Percentiles rank a stretch among this genome's conserved stretches.
These are phyloP conservation scores for Magnaporthiopsis rhizophila DNA, from an alignment of 2,329 filamentous ascomycete genomes.

Conservation along the genomic window DNA sequence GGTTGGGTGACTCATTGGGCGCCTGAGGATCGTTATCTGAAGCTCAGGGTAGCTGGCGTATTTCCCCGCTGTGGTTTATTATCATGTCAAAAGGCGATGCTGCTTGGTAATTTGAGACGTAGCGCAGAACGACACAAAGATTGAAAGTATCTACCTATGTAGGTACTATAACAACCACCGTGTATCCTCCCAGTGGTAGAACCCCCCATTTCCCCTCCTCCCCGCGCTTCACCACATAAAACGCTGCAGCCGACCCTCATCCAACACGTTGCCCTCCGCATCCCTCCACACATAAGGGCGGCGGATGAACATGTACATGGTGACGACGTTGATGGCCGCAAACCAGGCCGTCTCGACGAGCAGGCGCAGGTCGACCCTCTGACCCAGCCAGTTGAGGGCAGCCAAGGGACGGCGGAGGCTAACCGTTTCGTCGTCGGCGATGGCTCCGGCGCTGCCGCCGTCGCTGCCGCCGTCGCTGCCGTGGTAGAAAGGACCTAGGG, in stretches of 20 bases:
- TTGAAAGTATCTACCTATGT: no score
- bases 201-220: neutral
- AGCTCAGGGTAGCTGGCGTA: no score
- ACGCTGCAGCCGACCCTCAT: slow-evolving; percentile 55
- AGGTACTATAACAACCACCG: no score
- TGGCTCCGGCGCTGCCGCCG: neutral
- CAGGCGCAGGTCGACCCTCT: slow-evolving; percentile 37
- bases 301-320: slow-evolving; percentile 64
- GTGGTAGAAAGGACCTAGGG: neutral
- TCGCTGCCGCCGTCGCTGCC: neutral
- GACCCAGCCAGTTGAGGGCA: slow-evolving; percentile 7
- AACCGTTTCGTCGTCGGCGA: neutral
- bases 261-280: slow-evolving; percentile 41
- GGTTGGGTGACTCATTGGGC: no score
- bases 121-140: no score
- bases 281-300: slow-evolving; percentile 59
- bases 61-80: no score
- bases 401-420: neutral
- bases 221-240: slow-evolving; percentile 67
- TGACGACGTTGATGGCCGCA: slow-evolving; percentile 52
- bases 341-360: slow-evolving; percentile 62
- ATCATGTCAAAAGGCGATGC: no score
- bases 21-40: no score
- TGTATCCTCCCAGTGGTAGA: neutral
- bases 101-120: no score